These are phyloP conservation scores for Artemisia princeps DNA, from an alignment of 140 eudicot species.

Conservation along the genomic window DNA sequence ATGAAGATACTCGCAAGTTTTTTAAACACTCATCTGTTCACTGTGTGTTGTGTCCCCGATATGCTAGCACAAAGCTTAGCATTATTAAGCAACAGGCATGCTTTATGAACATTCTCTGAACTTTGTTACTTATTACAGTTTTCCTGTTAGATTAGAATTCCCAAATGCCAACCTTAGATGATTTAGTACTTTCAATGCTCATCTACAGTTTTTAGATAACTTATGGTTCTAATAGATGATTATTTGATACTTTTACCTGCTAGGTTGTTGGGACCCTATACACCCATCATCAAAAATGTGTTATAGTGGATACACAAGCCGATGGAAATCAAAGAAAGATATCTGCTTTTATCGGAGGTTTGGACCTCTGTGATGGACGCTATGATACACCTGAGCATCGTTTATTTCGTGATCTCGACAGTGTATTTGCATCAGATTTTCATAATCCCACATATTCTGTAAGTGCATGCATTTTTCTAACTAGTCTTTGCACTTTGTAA, in stretches of 20 bases:
- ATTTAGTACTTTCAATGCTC: background rate
- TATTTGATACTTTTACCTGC: slow-evolving; percentile 14
- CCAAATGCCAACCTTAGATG: background rate
- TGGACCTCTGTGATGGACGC: slow-evolving; percentile 80
- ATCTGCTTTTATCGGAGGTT: slow-evolving; percentile 66
- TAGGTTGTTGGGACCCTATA: slow-evolving; percentile 77
- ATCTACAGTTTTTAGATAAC: background rate
- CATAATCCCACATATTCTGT: slow-evolving; percentile 61
- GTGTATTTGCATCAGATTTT: slow-evolving; percentile 51
- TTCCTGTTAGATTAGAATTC: slow-evolving; percentile 1
- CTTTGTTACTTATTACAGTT: slow-evolving; percentile 8
- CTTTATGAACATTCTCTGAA: slow-evolving; percentile 11
- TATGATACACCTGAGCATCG: slow-evolving; percentile 85
- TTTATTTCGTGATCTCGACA: slow-evolving; percentile 55
- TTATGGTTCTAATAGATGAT: background rate
- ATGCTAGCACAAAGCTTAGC: slow-evolving; percentile 77
- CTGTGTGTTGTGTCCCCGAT: slow-evolving; percentile 70
- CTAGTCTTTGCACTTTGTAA: background rate
- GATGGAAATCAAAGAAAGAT: slow-evolving; percentile 51
- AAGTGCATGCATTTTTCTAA: slow-evolving; percentile 19
- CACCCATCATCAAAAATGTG: slow-evolving; percentile 90
- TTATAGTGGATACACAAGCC: slow-evolving; percentile 70
- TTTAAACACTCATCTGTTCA: slow-evolving; percentile 71
- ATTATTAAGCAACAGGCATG: slow-evolving; percentile 78
- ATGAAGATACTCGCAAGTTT: slow-evolving; percentile 69